Evolutionary conservation across 2,329 filamentous ascomycete species (phyloP).

Genomic region (Ascochyta lentis): DNA sequence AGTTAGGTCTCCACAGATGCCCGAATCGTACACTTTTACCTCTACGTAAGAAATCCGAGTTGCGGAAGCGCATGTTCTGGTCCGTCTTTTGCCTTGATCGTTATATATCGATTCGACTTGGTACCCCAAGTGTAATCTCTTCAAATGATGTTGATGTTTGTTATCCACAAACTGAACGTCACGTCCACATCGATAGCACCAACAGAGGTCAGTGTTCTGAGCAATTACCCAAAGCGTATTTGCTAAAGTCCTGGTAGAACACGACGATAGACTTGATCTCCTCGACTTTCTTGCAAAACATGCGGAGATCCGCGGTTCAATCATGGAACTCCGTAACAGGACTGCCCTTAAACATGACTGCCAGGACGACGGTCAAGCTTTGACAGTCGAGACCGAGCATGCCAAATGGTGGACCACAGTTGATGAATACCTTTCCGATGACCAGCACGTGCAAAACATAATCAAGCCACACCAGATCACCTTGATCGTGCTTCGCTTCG

Average conservation of each 20-base stretch:
- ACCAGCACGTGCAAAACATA: conserved; percentile 20
- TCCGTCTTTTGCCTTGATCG: conserved; percentile 34
- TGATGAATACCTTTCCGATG: conserved; percentile 31
- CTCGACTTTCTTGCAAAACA: conserved; percentile 34
- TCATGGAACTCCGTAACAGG: conserved; percentile 28
- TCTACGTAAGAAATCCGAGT: conserved; percentile 22
- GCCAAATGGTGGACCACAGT: conserved; percentile 37
- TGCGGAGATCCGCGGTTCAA: conserved; percentile 30
- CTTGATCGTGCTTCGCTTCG: conserved; percentile 32
- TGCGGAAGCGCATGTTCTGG: conserved; percentile 37
- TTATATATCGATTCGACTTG: conserved; percentile 33
- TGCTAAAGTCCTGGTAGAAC: conserved; percentile 1
- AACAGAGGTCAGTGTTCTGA: conserved; percentile 7
- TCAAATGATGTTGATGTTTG: conserved; percentile 32
- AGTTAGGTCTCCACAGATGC: conserved; percentile 28
- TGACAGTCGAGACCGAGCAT: conserved; percentile 32
- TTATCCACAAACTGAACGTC: conserved; percentile 29
- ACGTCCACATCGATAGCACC: conserved; percentile 1
- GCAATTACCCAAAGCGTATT: no score
- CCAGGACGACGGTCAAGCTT: conserved; percentile 10
- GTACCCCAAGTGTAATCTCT: conserved; percentile 29
- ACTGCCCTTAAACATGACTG: no score
- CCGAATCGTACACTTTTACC: conserved; percentile 10
- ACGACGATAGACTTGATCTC: conserved; percentile 27
- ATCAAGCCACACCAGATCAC: conserved; percentile 32